These are phyloP conservation scores for Paracorniculantispora psalliotae DNA, from an alignment of 2,329 filamentous ascomycete genomes.

Conservation along the genomic window DNA sequence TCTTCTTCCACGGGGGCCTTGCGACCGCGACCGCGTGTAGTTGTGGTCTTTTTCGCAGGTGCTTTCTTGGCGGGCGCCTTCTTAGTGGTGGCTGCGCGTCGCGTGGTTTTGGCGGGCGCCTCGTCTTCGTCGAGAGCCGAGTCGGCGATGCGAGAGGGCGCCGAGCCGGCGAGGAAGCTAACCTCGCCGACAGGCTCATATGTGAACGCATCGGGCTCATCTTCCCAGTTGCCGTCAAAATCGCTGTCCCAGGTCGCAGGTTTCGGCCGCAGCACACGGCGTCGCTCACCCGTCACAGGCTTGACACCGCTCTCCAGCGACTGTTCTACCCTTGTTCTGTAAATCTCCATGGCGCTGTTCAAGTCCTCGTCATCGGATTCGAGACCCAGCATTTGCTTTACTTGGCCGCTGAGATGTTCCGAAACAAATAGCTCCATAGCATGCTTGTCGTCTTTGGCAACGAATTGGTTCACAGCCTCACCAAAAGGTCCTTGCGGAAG, in stretches of 20 bases:
- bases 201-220: constrained; percentile 59
- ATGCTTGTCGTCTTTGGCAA: constrained; percentile 92
- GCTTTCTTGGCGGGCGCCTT: constrained; percentile 43
- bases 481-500: constrained; percentile 89
- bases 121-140: constrained; percentile 42
- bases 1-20: constrained; percentile 25
- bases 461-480: constrained; percentile 87
- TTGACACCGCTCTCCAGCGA: constrained; percentile 62
- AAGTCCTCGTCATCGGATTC: constrained; percentile 63
- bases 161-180: constrained; percentile 13
- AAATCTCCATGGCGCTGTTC: constrained; percentile 66
- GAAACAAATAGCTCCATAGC: constrained; percentile 79
- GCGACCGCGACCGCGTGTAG: constrained; percentile 31
- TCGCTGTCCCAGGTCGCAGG: constrained; percentile 87
- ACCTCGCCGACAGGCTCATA: constrained; percentile 24
- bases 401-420: constrained; percentile 64
- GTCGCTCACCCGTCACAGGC: constrained; percentile 30
- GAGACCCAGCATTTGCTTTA: constrained; percentile 63
- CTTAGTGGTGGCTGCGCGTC: constrained; percentile 36
- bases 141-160: constrained; percentile 20
- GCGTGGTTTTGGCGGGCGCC: constrained; percentile 29
- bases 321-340: constrained; percentile 65
- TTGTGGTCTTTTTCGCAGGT: constrained; percentile 28
- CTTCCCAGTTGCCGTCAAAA: constrained; percentile 78
- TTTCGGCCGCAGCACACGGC: constrained; percentile 59